Evolutionary conservation across 345 rosid species (phyloP).

Genomic region (Ceriops zippeliana): DNA sequence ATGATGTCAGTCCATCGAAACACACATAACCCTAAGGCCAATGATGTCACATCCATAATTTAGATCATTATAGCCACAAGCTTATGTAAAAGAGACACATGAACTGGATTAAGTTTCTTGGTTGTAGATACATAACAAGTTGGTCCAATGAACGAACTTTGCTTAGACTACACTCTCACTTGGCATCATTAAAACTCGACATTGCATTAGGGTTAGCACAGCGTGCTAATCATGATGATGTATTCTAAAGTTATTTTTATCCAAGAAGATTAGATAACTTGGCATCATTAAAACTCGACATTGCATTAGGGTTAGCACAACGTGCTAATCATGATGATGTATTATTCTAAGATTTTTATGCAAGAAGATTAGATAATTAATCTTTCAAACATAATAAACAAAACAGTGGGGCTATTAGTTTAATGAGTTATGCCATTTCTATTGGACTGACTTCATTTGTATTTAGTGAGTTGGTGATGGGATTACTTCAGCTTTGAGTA

Average conservation of each 20-base stretch:
- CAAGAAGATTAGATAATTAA: background rate
- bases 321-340: conserved; percentile 1
- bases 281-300: background rate
- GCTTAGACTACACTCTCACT: background rate
- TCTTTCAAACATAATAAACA: background rate
- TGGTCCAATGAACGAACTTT: background rate
- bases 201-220: background rate
- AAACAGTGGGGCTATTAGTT: background rate
- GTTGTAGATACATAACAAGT: background rate
- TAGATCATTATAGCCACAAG: background rate
- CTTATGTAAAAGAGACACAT: background rate
- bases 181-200: background rate
- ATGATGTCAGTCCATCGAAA: too few relatives aligned
- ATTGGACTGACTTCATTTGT: too few relatives aligned
- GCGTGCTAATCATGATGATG: background rate
- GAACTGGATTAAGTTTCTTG: background rate
- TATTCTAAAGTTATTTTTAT: background rate
- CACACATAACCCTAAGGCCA: too few relatives aligned
- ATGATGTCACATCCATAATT: too few relatives aligned
- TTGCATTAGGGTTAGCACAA: background rate
- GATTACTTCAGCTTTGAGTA: background rate
- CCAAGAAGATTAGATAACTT: background rate
- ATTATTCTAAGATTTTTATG: background rate
- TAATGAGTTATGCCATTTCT: background rate
- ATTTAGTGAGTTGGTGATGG: too few relatives aligned